Base-by-base conservation (phyloP, 805 yeast species). In the Kodamaea hsintzibuensis region DNA sequence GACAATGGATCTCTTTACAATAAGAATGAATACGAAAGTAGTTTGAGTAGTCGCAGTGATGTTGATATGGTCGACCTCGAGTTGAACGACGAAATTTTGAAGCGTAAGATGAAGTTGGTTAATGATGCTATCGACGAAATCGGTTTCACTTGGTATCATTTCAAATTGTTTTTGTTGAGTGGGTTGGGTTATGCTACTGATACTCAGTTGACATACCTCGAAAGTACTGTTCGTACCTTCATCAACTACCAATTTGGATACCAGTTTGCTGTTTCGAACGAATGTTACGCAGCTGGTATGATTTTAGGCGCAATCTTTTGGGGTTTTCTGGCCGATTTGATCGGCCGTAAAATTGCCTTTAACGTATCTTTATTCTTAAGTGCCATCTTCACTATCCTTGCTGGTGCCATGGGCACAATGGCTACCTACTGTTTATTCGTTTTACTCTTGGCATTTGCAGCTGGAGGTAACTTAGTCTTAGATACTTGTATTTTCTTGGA, bases 391-490 rank as follows among this genome's bases (percentile, higher is more conserved):
- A 76, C 81, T 13, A 79, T 83, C 56, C 68, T 82, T 44, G 72
- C 80, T 1, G 88, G 85, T 47, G 83, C 81, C 37, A 79, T 77
- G 71, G 73, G 73, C 42, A 71, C 71, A 51, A 76, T 77, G 64
- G 77, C 81, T 3, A 77, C 81, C 54, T 82, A 81, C 60, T 74
- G 81, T 62, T 71, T 82, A 38, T 74, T 82, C 58, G 72, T 78
- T 54, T 74, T 78, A 33, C 62, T 82, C 45, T 61, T 76, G 22
- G 67, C 76, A 38, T 76, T 78, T 43, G 78, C 79, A 7, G 79
- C 79, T 3, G 87, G 86, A 48, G 88, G 87, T 44, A 83, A 83
- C 58, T 70, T 82, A 55, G 83, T 80, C 2, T 65, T 81, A 16
- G 86, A 82, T 62, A 78, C 83, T 17, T 73, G 83, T 42, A 79